Base-by-base conservation (phyloP, 2,329 filamentous ascomycete genomes). In the Amesomyces nigricolor region DNA sequence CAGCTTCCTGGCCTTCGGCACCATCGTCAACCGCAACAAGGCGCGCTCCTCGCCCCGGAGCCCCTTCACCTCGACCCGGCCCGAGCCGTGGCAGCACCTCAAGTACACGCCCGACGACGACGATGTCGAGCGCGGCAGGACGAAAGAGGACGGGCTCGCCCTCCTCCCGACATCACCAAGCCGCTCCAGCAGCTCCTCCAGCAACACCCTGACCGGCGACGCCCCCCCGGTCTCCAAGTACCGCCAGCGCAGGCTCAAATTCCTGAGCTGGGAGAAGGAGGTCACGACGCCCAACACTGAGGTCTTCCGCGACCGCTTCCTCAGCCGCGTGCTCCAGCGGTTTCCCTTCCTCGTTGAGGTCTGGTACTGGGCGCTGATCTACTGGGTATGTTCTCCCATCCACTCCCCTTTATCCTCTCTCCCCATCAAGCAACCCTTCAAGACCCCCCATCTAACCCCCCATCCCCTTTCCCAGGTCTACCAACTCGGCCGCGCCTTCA, bases 361-460 rank as follows among this genome's bases (percentile, higher is more conserved):
- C 40, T 89, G 86, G 85, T 89, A 89, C 64, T 89, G 86, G 86
- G 81, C 83, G 2, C 71, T 88, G 59, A 84, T 89, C 49, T 89
- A 89, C 72, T 89, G 86, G 85, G 86, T 88, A 77, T 30, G 16
- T 10, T n/a, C 53, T n/a, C 13, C 17, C 14, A n/a, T 14, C 17
- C 14, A n/a, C 29, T 19, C 9, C 4, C 5, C 6, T 8, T 3
- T 19, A 7, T 40, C 16, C 35, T 37, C 1, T 26, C 47, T 43
- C 43, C 19, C 26, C 6, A 2, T 26, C 5, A 10, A 16, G 10
- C 30, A 32, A 2, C n/a, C n/a, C 8, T 17, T 7, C 4, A 10
- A 13, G 13, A 26, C 16, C 9, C n/a, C 3, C 6, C 10, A 38
- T 17, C 26, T 49, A 45, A 38, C 37, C 49, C 22, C 22, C 22